Conservation (phyloP, 257 asterid species). For the Solanum okadae region DNA sequence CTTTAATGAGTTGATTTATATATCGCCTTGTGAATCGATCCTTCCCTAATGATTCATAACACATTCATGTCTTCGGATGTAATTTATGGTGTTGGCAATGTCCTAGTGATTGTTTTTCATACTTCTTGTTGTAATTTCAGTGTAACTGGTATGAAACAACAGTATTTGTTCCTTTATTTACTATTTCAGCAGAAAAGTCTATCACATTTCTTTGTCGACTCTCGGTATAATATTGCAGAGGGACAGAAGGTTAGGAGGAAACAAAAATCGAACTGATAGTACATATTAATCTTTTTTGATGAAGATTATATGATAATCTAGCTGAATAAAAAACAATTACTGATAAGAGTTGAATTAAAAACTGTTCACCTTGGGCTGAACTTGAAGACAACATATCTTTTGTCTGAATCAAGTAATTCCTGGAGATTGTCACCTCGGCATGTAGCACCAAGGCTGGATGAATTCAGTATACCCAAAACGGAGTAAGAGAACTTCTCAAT, state of each 20-base stretch:
- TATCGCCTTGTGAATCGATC: no score
- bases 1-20: no score
- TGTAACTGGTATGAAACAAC: not conserved
- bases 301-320: not conserved
- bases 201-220: not conserved
- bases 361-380: slow-evolving; percentile 54
- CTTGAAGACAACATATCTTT: slow-evolving; percentile 39
- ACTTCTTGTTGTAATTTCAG: not conserved
- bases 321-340: not conserved
- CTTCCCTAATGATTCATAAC: no score
- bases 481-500: slow-evolving; percentile 46
- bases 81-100: not conserved
- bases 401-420: slow-evolving; percentile 44
- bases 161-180: not conserved
- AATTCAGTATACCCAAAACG: slow-evolving; percentile 58
- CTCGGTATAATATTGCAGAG: not conserved
- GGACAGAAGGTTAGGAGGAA: not conserved
- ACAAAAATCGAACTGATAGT: not conserved
- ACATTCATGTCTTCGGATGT: not conserved
- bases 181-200: no score
- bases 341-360: not conserved
- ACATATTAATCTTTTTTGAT: not conserved
- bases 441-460: slow-evolving; percentile 36
- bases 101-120: not conserved
- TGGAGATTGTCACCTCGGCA: slow-evolving; percentile 51